Base-by-base conservation (phyloP, 208 protist species). In the Kentomonas sorsogonicus region DNA sequence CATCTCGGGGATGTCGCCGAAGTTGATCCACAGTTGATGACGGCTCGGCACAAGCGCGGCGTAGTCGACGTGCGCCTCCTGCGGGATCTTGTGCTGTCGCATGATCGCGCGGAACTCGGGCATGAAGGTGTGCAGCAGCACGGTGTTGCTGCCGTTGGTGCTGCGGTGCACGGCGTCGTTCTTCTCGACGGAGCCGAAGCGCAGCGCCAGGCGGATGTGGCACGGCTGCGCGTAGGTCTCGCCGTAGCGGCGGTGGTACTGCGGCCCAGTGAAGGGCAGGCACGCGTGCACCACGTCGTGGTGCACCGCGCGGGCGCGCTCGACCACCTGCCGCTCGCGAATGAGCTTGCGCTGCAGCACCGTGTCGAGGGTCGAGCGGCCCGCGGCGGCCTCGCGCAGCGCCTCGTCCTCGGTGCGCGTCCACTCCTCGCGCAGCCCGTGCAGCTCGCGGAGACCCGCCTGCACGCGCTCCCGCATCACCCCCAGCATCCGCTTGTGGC, bases 211-310 rank as follows among this genome's bases (percentile, higher is more conserved):
- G 33, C 85, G 84, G 43, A 91, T 55, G 56, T 91, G 75, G 54
- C 89, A 95, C 2, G 85, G 75, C 65, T 92, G 83, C 44, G 66
- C 69, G 70, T 95, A 95, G 38, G 84, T 92, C 66, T 90, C 79
- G 44, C 77, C 68, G 53, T 79, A 69, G 51, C 82, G 77, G 44
- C 89, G 89, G 66, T 78, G 78, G 68, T 86, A 95, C 77, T 95
- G 89, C 26, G 89, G 89, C 15, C 78, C 57, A 53, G 78, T 73
- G 60, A 92, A 92, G 20, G 80, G 77, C 30, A 95, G 69, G 36
- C 80, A 88, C 20, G 80, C 68, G 60, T 91, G 74, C 26, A 91
- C 69, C 11, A 69, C 45, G 39, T 72, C 66, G 48, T 95, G 83
- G 58, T 91, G 81, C 22, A 87, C 53, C 16, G 34, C 53, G 52